Evolutionary conservation across 768 basidiomycete species (phyloP), one percentile per base, ranked within the genome.

Genomic region (Trametes sanguinea): DNA sequence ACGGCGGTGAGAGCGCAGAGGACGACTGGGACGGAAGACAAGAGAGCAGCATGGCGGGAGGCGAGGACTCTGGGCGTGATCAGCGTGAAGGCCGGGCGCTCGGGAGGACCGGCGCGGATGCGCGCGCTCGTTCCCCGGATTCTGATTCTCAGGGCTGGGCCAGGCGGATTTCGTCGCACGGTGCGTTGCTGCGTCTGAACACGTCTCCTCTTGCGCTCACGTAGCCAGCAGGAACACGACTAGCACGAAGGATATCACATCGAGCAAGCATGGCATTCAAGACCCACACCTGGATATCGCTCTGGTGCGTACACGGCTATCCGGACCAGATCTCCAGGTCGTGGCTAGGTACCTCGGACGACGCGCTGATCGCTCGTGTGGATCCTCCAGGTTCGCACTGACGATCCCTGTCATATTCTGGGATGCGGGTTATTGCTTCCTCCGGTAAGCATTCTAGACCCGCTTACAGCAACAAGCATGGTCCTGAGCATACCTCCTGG

Each of bases 351-450:
- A 30, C 33, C 17, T 22, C 35, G 40, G 27, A 8, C 47, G 16
- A 45, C 40, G 50, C 51, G 57, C 57, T 57, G 57, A 59, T 54
- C 53, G 44, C 53, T 45, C 54, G 32, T 40, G 13, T n/a, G n/a
- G 22, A 35, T 29, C n/a, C 40, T 27, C 10, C 54, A 72, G 90
- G 90, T 90, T 91, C 69, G 65, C 89, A 4, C 50, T 92, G 29
- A 82, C 85, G 8, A 76, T 77, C 6, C 85, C 86, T 2, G 75
- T 94, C 61, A 81, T 93, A 60, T 64, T 83, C 56, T 94, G 92
- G 92, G 92, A 94, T 80, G 89, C 77, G 1, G 77, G 80, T n/a
- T 94, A 90, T 71, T 92, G 90, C 69, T 85, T 93, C 61, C 81
- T 89, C 80, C 81, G 92, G 92, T 90, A 63, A 62, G 83, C 52